Evolutionary conservation across 164 flowering plant genomes (phyloP).

Genomic region (Stephania yunnanensis): DNA sequence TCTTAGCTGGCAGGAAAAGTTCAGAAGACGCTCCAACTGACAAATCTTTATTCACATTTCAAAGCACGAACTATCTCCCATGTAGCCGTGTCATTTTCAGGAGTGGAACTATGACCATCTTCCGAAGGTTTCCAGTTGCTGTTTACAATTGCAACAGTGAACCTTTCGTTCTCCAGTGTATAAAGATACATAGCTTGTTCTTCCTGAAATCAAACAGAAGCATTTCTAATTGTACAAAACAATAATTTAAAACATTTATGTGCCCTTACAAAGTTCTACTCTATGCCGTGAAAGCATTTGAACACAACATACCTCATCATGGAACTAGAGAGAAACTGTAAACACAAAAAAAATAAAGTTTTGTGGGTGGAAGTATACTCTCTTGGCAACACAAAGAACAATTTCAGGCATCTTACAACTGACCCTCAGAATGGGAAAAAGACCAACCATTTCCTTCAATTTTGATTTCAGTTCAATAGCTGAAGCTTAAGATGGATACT

Average conservation of each 20-base stretch:
- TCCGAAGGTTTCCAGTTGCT: conserved; percentile 26
- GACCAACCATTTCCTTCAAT: too few species aligned
- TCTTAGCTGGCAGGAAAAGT: neutral
- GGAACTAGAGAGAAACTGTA: neutral
- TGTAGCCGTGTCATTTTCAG: conserved; percentile 22
- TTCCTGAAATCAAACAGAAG: conserved; percentile 43
- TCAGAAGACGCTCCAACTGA: neutral
- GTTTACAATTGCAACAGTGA: conserved; percentile 64
- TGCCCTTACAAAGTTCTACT: too few species aligned
- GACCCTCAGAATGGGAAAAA: too few species aligned
- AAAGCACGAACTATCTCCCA: conserved; percentile 82
- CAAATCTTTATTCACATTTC: conserved; percentile 26
- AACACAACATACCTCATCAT: too few species aligned
- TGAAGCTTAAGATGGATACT: neutral
- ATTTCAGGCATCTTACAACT: neutral
- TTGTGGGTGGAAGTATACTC: neutral
- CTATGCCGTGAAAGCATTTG: too few species aligned
- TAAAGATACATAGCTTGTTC: conserved; percentile 85
- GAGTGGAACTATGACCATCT: conserved; percentile 9
- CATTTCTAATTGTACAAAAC: neutral
- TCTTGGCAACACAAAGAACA: neutral
- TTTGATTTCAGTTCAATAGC: neutral
- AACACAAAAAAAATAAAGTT: neutral
- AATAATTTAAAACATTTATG: neutral
- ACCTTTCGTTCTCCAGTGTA: conserved; percentile 71